Evolutionary conservation across 495 filamentous ascomycete genomes (phyloP), one percentile per base, ranked within the genome.

Genomic region (Penicillium soppii): DNA sequence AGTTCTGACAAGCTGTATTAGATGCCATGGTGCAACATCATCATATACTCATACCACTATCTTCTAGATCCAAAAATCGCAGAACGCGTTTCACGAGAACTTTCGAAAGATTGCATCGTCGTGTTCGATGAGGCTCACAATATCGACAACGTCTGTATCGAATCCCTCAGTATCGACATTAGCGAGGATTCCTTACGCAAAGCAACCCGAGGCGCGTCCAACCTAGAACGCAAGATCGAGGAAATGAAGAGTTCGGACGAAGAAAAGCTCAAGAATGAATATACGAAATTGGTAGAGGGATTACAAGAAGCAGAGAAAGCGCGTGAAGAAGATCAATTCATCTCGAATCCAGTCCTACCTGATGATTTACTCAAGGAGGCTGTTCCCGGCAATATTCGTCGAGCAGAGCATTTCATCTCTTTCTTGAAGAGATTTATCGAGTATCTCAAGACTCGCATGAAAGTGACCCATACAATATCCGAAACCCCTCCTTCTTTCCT

Each of bases 41-140:
- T 99, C 60, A 97, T 99, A 48, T 99, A 97, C 67, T 97, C 94
- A 7, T 99, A 97, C 63, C 94, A 99, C 70, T 99, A 98, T 62
- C 83, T 99, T 4, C 79, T 99, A 2, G 94, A 99, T 62, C 94
- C 94, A 7, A 97, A 99, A 71, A 99, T 99, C 58, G 92, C 94
- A 19, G 94, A 99, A 65, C 79, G 94, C 43, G 94, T 99, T 3
- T 97, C 95, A 1, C 90, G 88, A 66, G 92, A 99, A 59, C 79
- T 99, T 5, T 96, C 94, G 5, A 97, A 96, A 53, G 94, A 99
- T 65, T 96, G 91, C 63, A 99, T 99, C 22, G 89, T 99, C 13
- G 95, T 99, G 12, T 99, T 99, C 57, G 94, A 99, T 63, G 94
- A 99, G 60, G 94, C 94, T 16, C 94, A 99, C 69, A 99, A 99